Base-by-base conservation (phyloP, 129 eudicot species). In the Apium graveolens region DNA sequence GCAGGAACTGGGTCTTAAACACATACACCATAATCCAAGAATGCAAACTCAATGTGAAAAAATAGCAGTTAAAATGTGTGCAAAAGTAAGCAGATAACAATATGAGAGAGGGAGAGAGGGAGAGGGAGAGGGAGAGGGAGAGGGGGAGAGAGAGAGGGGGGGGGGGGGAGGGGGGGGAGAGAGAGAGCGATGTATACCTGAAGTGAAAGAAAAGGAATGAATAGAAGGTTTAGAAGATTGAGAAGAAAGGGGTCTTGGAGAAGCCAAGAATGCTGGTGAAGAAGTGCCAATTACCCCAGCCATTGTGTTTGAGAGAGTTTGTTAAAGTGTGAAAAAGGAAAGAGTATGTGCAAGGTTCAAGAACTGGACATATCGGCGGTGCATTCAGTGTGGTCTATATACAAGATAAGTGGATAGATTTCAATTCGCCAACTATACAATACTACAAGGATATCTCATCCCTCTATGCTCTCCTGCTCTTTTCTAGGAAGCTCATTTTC, bases 241-340 rank as follows among this genome's bases (percentile, higher is more conserved):
- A 79, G 86, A 78, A 24, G 84, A 78, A 73, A 85, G 78, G 27
- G 81, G 73, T 76, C 49, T n/a, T 11, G 68, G 78, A 6, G 83
- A 81, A 57, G 84, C 76, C 78, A 86, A 79, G 53, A 84, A 62
- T 35, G 89, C 79, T 21, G 96, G 62, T 43, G 91, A 83, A 37
- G 85, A 80, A 48, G 89, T 74, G 63, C 92, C 90, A 4, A 90
- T 81, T n/a, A 84, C 76, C 57, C 85, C 86, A 73, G 96, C 86
- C 96, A 90, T 90, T 43, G 60, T 60, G 75, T 49, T 9, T 18
- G n/a, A 4, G 53, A 11, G 49, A 11, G 49, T 45, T 43, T n/a
- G n/a, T n/a, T 21, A n/a, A 43, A 32, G 31, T 1, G 72, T 31
- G 41, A 21, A 34, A 35, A 26, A 11, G 20, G 44, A 24, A n/a